Evolutionary conservation across 2,329 filamentous ascomycete genomes (phyloP), one percentile per base, ranked within the genome.

Genomic region (Herpotrichia juniperi): DNA sequence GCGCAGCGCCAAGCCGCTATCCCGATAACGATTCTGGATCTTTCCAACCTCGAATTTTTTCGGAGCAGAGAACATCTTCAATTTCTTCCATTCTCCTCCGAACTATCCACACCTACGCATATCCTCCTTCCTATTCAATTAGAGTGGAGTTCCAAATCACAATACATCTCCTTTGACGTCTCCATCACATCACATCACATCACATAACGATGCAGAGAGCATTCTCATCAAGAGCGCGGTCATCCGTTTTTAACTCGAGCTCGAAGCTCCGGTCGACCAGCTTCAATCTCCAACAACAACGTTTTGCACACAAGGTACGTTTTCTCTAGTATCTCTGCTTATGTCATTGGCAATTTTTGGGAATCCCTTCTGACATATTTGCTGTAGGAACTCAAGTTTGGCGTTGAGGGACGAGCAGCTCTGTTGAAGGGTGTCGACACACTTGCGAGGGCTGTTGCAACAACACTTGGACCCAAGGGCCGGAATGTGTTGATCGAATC

Each of bases 401-500:
- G 94, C 72, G 93, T 97, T 61, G 94, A 99, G 76, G 94, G 82
- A 68, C 89, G 94, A 74, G 92, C 93, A 69, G 77, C 91, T 66
- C 87, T 99, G 59, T 85, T 99, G 63, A 87, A 88, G 72, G 94
- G 94, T 85, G 93, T 97, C 62, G 94, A 99, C 77, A 97, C 94
- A 65, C 87, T 99, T 61, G 93, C 94, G 69, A 96, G 88, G 81
- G 94, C 94, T 60, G 94, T 99, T 60, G 90, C 93, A 61, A 96
- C 93, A 58, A 99, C 94, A 61, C 86, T 99, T 57, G 94, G 94
- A 64, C 94, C 94, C 70, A 99, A 99, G 85, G 94, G 94, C 78
- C 88, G 94, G 75, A 99, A 97, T 81, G 94, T 99, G 64, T 78
- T 99, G 73, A 99, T 99, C 67, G 94, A 99, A 83, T 97, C 93